phyloP scores from a whole-genome alignment of 495 filamentous ascomycete species.

The Acidiella bohemica region DNA sequence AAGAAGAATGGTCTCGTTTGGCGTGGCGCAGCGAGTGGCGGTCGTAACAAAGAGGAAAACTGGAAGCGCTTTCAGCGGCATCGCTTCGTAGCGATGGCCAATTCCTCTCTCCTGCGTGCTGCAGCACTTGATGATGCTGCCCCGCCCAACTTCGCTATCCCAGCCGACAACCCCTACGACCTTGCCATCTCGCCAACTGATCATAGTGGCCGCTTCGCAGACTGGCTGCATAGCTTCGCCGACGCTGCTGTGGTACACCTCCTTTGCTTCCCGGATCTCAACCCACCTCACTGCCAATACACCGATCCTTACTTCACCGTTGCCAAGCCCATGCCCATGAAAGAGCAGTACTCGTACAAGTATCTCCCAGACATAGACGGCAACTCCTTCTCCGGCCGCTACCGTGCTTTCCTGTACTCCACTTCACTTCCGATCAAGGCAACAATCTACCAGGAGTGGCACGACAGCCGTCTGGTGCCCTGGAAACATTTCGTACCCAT shows the following conservation, averaged over 20 bases:
- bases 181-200: slow-evolving; percentile 13
- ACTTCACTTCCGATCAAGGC: slow-evolving; percentile 27
- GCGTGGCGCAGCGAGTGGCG: slow-evolving; percentile 59
- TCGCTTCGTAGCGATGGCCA: slow-evolving; percentile 57
- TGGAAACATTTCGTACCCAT: slow-evolving; percentile 53
- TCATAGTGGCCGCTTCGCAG: slow-evolving; percentile 14
- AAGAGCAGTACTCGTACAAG: slow-evolving; percentile 24
- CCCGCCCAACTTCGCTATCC: slow-evolving; percentile 22
- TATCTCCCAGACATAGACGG: slow-evolving; percentile 31
- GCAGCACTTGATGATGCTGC: slow-evolving; percentile 21
- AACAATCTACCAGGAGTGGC: slow-evolving; percentile 31
- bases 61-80: slow-evolving; percentile 62
- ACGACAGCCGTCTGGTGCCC: slow-evolving; percentile 26
- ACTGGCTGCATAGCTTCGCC: slow-evolving; percentile 25
- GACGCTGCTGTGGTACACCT: slow-evolving; percentile 25
- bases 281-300: slow-evolving; percentile 21
- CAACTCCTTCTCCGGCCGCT: slow-evolving; percentile 25
- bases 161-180: slow-evolving; percentile 17
- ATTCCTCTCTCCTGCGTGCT: slow-evolving; percentile 41
- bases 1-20: slow-evolving; percentile 48
- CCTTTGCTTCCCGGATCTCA: slow-evolving; percentile 21
- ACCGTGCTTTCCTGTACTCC: slow-evolving; percentile 19
- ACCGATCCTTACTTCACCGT: slow-evolving; percentile 21
- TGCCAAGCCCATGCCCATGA: slow-evolving; percentile 8
- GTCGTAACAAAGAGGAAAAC: slow-evolving; percentile 46